A percentile compares a stretch with the other conserved stretches of the same genome.
phyloP scores from a whole-genome alignment of 1,284 basidiomycete genomes.

The Pyrrhoderma lamaoense region DNA sequence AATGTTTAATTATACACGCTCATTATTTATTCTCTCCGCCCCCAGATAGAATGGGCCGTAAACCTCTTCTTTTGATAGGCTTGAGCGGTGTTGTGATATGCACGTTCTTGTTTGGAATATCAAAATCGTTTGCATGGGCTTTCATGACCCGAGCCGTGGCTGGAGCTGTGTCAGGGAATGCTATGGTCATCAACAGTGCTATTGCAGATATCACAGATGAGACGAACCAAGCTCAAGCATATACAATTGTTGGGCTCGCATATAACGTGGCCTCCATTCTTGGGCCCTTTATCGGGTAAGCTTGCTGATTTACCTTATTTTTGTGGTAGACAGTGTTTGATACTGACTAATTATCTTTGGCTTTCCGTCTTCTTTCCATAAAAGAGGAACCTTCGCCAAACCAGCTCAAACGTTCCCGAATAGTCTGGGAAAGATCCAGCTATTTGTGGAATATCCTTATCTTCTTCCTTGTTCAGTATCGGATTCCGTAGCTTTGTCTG shows the following conservation, averaged over 20 bases:
- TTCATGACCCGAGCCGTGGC: slow-evolving; percentile 22
- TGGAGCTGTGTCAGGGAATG: slow-evolving; percentile 24
- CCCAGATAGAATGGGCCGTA: slow-evolving; percentile 26
- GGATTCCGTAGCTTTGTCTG: slow-evolving; percentile 12
- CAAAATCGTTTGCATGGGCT: slow-evolving; percentile 21
- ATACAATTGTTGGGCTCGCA: slow-evolving; percentile 21
- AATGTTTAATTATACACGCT: too few relatives aligned
- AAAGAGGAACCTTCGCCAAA: slow-evolving; percentile 16
- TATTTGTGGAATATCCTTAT: slow-evolving; percentile 23
- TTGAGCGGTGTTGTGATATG: slow-evolving; percentile 23
- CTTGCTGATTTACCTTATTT: background rate
- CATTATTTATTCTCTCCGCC: too few relatives aligned
- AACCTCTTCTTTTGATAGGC: slow-evolving; percentile 26
- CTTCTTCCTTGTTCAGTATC: slow-evolving; percentile 23
- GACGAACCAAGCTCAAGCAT: slow-evolving; percentile 24
- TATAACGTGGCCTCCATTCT: slow-evolving; percentile 20
- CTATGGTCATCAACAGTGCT: slow-evolving; percentile 20
- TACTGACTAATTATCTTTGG: too few relatives aligned
- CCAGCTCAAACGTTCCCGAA: slow-evolving; percentile 19
- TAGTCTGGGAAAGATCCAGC: slow-evolving; percentile 18
- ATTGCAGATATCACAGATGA: slow-evolving; percentile 23
- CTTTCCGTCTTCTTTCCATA: background rate
- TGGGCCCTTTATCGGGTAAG: slow-evolving; percentile 15
- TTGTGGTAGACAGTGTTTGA: background rate
- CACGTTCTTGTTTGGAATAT: slow-evolving; percentile 24